Evolutionary conservation across 1,139 yeast genomes (phyloP).

Genomic region (Zygosaccharomyces pseudobailii): DNA sequence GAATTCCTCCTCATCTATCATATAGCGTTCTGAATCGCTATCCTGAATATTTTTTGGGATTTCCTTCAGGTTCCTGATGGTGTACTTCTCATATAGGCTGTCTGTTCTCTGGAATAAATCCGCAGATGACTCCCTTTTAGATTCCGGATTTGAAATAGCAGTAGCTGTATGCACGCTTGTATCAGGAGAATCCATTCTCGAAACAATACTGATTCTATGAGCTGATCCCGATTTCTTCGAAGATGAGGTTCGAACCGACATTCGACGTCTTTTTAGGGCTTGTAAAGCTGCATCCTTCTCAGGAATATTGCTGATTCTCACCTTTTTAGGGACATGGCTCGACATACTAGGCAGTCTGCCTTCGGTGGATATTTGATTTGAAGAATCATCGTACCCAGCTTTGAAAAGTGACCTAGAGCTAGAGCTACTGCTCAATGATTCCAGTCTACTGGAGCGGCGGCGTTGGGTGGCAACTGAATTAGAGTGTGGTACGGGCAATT

Average conservation of each 20-base stretch:
- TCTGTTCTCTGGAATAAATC: slow-evolving; percentile 24
- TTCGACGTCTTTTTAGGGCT: slow-evolving; percentile 29
- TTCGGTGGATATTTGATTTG: slow-evolving; percentile 2
- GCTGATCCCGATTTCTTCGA: slow-evolving; percentile 27
- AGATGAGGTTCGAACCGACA: slow-evolving; percentile 26
- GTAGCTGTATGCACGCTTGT: slow-evolving; percentile 15
- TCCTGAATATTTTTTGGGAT: slow-evolving; percentile 42
- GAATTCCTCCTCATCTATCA: slow-evolving; percentile 54
- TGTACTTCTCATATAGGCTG: slow-evolving; percentile 26
- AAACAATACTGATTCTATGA: slow-evolving; percentile 31
- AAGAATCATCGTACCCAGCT: slow-evolving; percentile 14
- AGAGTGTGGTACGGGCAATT: slow-evolving; percentile 5
- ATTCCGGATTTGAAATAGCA: slow-evolving; percentile 14
- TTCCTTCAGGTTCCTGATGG: slow-evolving; percentile 28
- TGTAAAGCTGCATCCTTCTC: slow-evolving; percentile 29
- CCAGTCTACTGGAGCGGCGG: slow-evolving; percentile 28
- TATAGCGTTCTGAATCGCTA: slow-evolving; percentile 43
- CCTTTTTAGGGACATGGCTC: slow-evolving; percentile 14
- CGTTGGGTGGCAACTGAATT: slow-evolving; percentile 2
- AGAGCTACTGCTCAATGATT: slow-evolving; percentile 22
- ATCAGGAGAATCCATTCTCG: slow-evolving; percentile 23
- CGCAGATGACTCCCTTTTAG: slow-evolving; percentile 13
- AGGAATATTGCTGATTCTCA: slow-evolving; percentile 21
- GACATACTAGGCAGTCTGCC: slow-evolving; percentile 26
- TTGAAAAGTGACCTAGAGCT: slow-evolving; percentile 22